Evolutionary conservation across 2,329 filamentous ascomycete species (phyloP), one percentile per base, ranked within the genome.

Genomic region (Trichoderma lentiforme): DNA sequence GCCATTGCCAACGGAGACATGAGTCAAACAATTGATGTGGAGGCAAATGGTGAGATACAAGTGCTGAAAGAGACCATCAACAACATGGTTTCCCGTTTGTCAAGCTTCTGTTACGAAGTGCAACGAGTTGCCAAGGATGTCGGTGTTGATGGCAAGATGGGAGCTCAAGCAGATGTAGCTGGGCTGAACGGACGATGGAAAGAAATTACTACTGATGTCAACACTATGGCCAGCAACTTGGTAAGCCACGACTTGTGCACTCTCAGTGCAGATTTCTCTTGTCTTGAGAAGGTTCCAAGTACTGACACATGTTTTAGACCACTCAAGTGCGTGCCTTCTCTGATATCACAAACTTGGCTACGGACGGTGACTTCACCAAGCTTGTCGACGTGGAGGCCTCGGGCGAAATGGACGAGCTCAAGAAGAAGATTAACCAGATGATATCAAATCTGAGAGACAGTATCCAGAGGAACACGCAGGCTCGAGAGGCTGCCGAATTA

Each of bases 341-440:
- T 69, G 95, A 98, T 80, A 98, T 99, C 77, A 98, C 95, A n/a
- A 97, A 98, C 81, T 91, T 96, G 47, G 96, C 96, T 32, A 98
- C 95, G 72, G 95, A 97, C 80, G 96, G 96, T 74, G 95, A 99
- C 82, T 98, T 98, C 81, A 97, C 94, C 28, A 97, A 98, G 80
- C 90, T 97, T 72, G 95, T 99, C 80, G 97, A 96, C 62, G 95
- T 99, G 21, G 95, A 98, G 81, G 96, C 96, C 24, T 98, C 95
- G 14, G 96, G 96, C 74, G 96, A 99, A 82, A 98, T 99, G 96
- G 96, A 98, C 82, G 95, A 98, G 82, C 87, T 99, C 77, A 99
- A 99, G 84, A 91, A 95, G 78, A 98, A 98, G 86, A 98, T 99
- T 87, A 99, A 98, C 81, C 93, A 97, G 84, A 99, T 99, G 96